These are phyloP conservation scores for Escovopsis sp. DNA, from an alignment of 2,329 filamentous ascomycete species.

Conservation along the genomic window DNA sequence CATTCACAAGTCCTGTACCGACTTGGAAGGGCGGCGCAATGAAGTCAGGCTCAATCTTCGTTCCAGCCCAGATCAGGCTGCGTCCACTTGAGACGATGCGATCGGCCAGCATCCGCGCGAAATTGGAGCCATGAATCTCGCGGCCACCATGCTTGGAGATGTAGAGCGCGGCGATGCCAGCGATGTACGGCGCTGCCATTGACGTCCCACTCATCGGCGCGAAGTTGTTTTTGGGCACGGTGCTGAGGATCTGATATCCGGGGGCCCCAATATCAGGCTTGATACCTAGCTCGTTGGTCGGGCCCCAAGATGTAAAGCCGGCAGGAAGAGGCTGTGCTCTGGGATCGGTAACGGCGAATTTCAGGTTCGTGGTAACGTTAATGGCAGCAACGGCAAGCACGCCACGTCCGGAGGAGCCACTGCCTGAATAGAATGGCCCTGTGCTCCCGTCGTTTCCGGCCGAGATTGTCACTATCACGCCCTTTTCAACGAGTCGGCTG, in stretches of 20 bases:
- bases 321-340: constrained; percentile 21
- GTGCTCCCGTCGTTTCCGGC: constrained; percentile 35
- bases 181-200: constrained; percentile 40
- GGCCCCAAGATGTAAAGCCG: constrained; percentile 36
- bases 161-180: constrained; percentile 34
- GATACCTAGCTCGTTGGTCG: constrained; percentile 33
- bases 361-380: constrained; percentile 29
- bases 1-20: constrained; percentile 33
- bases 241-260: constrained; percentile 35
- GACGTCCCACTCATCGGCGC: constrained; percentile 37
- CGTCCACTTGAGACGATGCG: constrained; percentile 21
- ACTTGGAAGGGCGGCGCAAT: constrained; percentile 24
- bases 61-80: constrained; percentile 17
- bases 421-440: constrained; percentile 31
- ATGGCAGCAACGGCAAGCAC: constrained; percentile 24
- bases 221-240: constrained; percentile 28
- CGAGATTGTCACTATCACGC: constrained; percentile 34
- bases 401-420: constrained; percentile 17
- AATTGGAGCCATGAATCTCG: constrained; percentile 19
- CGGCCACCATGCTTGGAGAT: constrained; percentile 28
- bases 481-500: constrained; percentile 26
- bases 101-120: constrained; percentile 18
- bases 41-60: constrained; percentile 8
- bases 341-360: constrained; percentile 14
- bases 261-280: constrained; percentile 37